Conservation (phyloP, 768 basidiomycete species). For the Panaeolus papilionaceus region DNA sequence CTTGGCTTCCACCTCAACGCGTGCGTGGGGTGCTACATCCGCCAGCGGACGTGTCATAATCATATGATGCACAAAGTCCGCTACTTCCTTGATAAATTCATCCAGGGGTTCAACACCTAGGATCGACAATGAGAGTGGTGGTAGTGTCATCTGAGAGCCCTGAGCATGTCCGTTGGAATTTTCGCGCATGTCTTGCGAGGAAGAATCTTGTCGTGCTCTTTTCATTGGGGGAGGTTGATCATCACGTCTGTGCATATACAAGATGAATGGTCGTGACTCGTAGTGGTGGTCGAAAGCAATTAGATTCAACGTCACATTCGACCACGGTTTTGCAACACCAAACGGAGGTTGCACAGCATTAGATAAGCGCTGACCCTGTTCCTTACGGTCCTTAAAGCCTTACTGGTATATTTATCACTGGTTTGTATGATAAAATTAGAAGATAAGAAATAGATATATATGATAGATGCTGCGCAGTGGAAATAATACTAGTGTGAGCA, state of each 20-base stretch:
- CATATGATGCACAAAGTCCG: slow-evolving; percentile 85
- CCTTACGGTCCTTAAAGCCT: too few relatives aligned
- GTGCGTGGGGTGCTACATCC: slow-evolving; percentile 41
- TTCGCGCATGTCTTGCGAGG: slow-evolving; percentile 20
- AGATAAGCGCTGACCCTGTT: neutral
- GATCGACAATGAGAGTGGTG: slow-evolving; percentile 79
- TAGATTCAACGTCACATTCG: slow-evolving; percentile 4
- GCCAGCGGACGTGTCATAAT: slow-evolving; percentile 61
- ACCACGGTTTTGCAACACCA: neutral
- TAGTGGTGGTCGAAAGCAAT: slow-evolving; percentile 3
- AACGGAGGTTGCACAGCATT: slow-evolving; percentile 6
- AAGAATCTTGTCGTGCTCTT: slow-evolving; percentile 27
- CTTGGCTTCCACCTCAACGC: slow-evolving; percentile 92
- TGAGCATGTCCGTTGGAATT: slow-evolving; percentile 34
- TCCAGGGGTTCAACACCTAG: slow-evolving; percentile 91
- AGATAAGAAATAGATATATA: too few relatives aligned
- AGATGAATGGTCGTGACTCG: neutral
- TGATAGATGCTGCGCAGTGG: too few relatives aligned
- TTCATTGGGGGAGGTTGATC: slow-evolving; percentile 33
- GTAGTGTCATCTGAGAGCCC: slow-evolving; percentile 39
- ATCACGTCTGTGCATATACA: slow-evolving; percentile 4
- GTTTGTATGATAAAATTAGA: too few relatives aligned
- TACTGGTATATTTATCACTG: too few relatives aligned
- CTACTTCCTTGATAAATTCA: slow-evolving; percentile 91
- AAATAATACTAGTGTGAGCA: too few relatives aligned